A percentile compares a stretch with the other conserved stretches of the same genome.
phyloP scores from a whole-genome alignment of 176 grass and related monocot genomes.

The Zoysia pacifica region DNA sequence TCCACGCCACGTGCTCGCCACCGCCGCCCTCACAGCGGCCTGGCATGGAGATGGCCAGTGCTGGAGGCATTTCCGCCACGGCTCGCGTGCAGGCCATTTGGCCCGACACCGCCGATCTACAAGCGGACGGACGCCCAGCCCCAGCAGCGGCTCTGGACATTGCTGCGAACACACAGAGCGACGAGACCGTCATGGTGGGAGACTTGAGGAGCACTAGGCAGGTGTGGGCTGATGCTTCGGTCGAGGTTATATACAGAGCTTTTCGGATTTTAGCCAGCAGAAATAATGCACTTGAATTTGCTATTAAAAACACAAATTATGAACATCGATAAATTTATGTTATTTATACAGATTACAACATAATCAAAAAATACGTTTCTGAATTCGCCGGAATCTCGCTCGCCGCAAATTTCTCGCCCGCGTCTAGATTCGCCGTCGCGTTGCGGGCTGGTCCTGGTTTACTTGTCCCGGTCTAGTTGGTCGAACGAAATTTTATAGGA shows the following conservation, averaged over 20 bases:
- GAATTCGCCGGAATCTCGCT: conserved; percentile 23
- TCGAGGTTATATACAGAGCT: conserved; percentile 37
- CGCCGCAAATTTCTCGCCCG: neutral
- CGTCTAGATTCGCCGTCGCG: conserved; percentile 36
- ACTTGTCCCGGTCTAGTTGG: too few species aligned
- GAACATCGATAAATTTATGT: too few species aligned
- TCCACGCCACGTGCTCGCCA: conserved; percentile 78
- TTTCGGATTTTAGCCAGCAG: too few species aligned
- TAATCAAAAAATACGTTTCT: too few species aligned
- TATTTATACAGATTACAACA: too few species aligned
- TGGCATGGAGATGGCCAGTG: conserved; percentile 14
- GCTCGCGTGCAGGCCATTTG: conserved; percentile 37
- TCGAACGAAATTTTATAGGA: too few species aligned
- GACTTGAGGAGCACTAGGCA: neutral
- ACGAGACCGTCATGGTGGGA: conserved; percentile 24
- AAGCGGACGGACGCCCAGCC: neutral
- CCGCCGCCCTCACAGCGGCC: conserved; percentile 34
- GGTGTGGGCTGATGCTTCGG: neutral
- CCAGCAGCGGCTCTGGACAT: conserved; percentile 27
- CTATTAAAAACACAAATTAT: too few species aligned
- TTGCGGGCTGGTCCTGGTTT: neutral
- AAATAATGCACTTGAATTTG: too few species aligned
- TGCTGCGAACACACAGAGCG: conserved; percentile 25
- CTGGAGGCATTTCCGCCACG: conserved; percentile 32
- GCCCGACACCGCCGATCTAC: neutral